Conservation (phyloP, 2,329 filamentous ascomycete genomes). For the Nemania sp. region DNA sequence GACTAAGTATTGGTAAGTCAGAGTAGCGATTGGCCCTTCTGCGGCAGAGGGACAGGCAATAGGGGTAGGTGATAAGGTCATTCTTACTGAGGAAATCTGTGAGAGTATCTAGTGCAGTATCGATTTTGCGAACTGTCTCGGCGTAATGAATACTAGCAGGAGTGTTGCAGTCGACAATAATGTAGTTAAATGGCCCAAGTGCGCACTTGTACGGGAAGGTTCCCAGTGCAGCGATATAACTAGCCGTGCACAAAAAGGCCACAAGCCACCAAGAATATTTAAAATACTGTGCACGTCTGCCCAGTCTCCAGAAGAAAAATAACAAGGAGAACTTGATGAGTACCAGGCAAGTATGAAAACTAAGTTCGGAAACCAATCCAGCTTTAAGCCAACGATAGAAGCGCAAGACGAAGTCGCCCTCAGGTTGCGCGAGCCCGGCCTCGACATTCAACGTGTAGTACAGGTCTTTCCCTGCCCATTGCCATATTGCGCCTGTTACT, state of each 20-base stretch:
- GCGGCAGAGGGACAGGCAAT: too few relatives aligned
- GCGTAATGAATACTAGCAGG: neutral
- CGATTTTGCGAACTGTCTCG: neutral
- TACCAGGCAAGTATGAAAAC: conserved; percentile 11
- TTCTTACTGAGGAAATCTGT: neutral
- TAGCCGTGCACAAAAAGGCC: neutral
- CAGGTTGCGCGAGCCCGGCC: neutral
- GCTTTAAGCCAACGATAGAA: neutral
- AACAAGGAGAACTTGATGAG: conserved; percentile 15
- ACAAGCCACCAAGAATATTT: conserved; percentile 16
- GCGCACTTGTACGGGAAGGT: neutral
- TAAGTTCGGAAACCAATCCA: neutral
- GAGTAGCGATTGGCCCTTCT: too few relatives aligned
- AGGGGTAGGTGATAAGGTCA: neutral
- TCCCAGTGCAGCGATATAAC: neutral
- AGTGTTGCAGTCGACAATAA: neutral
- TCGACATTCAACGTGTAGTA: neutral
- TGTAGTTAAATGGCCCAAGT: neutral
- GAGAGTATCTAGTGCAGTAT: neutral
- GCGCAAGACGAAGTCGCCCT: neutral
- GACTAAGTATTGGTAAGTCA: conserved; percentile 4
- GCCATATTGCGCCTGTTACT: neutral
- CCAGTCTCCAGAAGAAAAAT: conserved; percentile 18
- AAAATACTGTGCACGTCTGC: neutral
- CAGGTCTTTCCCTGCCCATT: neutral